These are phyloP conservation scores for Pythium aquatile DNA, from an alignment of 352 stramenopile species.

Conservation along the genomic window DNA sequence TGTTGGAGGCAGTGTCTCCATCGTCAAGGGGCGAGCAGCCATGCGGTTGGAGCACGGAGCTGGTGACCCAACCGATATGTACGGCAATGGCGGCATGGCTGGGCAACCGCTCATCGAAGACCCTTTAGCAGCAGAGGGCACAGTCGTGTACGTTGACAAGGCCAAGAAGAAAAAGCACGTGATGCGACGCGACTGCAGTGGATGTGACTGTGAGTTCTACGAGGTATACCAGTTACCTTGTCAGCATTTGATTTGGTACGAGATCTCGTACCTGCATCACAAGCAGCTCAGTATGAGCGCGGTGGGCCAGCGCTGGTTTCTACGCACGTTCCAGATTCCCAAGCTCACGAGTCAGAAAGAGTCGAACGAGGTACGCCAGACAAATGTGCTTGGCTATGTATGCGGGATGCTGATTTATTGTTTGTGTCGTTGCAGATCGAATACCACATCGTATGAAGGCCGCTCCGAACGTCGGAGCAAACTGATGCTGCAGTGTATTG, in stretches of 20 bases:
- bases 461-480: neutral
- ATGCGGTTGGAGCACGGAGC: slow-evolving; percentile 23
- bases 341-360: slow-evolving; percentile 57
- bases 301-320: slow-evolving; percentile 58
- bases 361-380: slow-evolving; percentile 57
- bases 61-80: neutral
- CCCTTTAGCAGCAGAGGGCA: slow-evolving; percentile 24
- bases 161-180: slow-evolving; percentile 59
- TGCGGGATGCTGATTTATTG: neutral
- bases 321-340: slow-evolving; percentile 65
- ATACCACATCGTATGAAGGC: slow-evolving; percentile 55
- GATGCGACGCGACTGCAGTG: slow-evolving; percentile 54
- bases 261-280: slow-evolving; percentile 58
- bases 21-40: slow-evolving; percentile 29
- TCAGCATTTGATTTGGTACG: slow-evolving; percentile 75
- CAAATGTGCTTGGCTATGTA: neutral
- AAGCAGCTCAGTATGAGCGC: slow-evolving; percentile 65
- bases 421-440: slow-evolving; percentile 34
- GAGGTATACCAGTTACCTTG: slow-evolving; percentile 62
- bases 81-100: slow-evolving; percentile 9
- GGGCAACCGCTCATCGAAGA: slow-evolving; percentile 18
- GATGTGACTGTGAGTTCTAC: slow-evolving; percentile 70
- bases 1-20: slow-evolving; percentile 27
- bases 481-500: too few relatives aligned
- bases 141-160: slow-evolving; percentile 55